Base-by-base conservation (phyloP, 1,284 basidiomycete genomes). In the Sporisorium exsertum region DNA sequence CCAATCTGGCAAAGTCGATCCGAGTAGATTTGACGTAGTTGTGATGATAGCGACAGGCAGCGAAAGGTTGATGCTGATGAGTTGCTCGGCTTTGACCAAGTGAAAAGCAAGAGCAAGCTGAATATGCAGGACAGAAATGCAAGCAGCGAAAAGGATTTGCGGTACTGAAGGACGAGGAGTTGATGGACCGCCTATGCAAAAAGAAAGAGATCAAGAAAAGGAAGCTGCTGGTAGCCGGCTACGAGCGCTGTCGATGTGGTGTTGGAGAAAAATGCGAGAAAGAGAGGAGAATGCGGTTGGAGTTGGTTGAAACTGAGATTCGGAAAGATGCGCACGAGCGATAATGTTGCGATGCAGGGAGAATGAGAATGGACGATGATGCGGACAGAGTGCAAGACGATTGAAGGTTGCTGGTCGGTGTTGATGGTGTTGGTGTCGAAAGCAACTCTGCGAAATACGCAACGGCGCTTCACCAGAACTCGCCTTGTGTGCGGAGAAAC, bases 221-320 rank as follows among this genome's bases (percentile, higher is more conserved):
- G 15, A 18, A 62, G 54, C 20, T 58, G 54, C 58, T 33, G 29
- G 60, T 63, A 68, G 58, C 64, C 64, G 20, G 63, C 56, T 50
- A 65, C 56, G 51, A 53, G 26, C 49, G 57, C 35, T 58, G 42
- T 26, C 26, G 16, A 32, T 42, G 29, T 6, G 42, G 37, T 22
- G 33, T 10, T 22, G 57, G 35, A 13, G 6, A 33, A 50, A 27
- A 18, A 26, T 32, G 26, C n/a, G 22, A 57, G n/a, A 35, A 47
- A 12, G 37, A 40, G 37, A 40, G n/a, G n/a, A 16, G 35, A 35
- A 12, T 35, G 35, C 35, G 32, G 22, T 29, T 4, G 10, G 42
- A 27, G 10, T 12, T 40, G 37, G 52, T 37, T 26, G 5, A 5
- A 13, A 35, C 13, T 35, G 33, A 35, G 33, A n/a, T n/a, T n/a